Conservation (phyloP, 1,284 basidiomycete species). For the Leccinum discolor region DNA sequence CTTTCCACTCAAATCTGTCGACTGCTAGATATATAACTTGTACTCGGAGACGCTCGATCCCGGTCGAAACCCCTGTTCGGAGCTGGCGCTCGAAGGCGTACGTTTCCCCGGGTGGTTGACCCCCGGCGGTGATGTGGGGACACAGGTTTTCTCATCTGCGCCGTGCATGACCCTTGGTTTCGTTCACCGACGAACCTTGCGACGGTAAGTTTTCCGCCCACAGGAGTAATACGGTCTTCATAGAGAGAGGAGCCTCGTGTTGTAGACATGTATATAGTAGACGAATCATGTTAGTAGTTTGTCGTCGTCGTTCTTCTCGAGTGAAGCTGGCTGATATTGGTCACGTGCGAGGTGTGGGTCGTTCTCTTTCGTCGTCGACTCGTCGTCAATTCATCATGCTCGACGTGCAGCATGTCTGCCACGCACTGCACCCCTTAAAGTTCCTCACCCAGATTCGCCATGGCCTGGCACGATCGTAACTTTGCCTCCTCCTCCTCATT, state of each 20-base stretch:
- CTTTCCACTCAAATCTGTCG: too few relatives aligned
- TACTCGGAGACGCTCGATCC: too few relatives aligned
- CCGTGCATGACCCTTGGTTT: constrained; percentile 15
- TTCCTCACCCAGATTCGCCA: neutral
- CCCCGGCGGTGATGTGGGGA: constrained; percentile 19
- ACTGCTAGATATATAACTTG: too few relatives aligned
- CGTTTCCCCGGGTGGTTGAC: constrained; percentile 1
- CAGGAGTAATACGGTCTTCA: constrained; percentile 32
- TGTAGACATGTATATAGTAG: constrained; percentile 18
- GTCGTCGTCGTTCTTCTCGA: neutral
- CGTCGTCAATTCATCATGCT: constrained; percentile 4
- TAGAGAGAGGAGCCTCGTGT: constrained; percentile 25
- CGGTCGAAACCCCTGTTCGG: too few relatives aligned
- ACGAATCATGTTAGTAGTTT: neutral
- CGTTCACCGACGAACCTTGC: constrained; percentile 21
- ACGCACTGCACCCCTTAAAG: constrained; percentile 27
- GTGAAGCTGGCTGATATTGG: constrained; percentile 13
- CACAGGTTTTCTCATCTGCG: constrained; percentile 18
- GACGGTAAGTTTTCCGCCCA: constrained; percentile 11
- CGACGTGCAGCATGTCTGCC: constrained; percentile 34
- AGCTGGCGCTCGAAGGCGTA: too few relatives aligned
- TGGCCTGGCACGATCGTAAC: neutral
- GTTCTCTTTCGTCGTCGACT: neutral
- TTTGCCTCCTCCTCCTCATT: constrained; percentile 6
- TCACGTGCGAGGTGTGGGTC: constrained; percentile 26